Evolutionary conservation across 164 flowering plant genomes (phyloP), one percentile per base, ranked within the genome.

Genomic region (Pachysandra terminalis): DNA sequence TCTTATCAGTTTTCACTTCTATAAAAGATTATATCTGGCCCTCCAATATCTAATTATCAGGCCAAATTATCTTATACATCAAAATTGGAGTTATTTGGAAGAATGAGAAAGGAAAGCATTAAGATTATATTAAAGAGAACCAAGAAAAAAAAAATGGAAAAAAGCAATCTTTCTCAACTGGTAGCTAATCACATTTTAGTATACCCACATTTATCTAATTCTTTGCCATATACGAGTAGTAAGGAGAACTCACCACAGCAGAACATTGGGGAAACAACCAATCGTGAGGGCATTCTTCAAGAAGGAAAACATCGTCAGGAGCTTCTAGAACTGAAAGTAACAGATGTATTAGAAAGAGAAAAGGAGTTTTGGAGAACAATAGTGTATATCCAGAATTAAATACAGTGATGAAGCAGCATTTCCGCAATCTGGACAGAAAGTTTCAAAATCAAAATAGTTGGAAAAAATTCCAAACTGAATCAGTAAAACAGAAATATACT

Each of bases 191-290:
- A 22, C 56, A 64, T 24, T 67, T 26, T 10, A 65, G 53, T 51
- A 67, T 65, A 19, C 51, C 23, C 58, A 49, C 10, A 19, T 22
- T 48, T 40, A 4, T 26, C 37, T 21, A 41, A 14, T 10, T 15
- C 51, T 10, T 13, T 45, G 10, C 4, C 10, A 12, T 45, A 1
- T 45, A 45, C 1, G 10, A 45, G 16, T 15, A 45, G 14, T 45
- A 45, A 52, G 35, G n/a, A 57, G 9, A 64, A 77, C 93, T 80
- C 68, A 94, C 98, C 89, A 92, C 99, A 24, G 97, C 97, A 54
- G 87, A 81, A 75, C 99, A 95, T 35, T 81, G 97, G 74, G 97
- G 99, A 79, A 95, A 95, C 70, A 95, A 73, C 99, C 96, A 95
- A 76, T 95, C 99, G 69, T 95, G 99, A 64, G 99, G 97, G 74